A percentile compares a stretch with the other conserved stretches of the same genome.
Conservation (phyloP, 257 asterid genomes). For the Dorcoceras hygrometricum region DNA sequence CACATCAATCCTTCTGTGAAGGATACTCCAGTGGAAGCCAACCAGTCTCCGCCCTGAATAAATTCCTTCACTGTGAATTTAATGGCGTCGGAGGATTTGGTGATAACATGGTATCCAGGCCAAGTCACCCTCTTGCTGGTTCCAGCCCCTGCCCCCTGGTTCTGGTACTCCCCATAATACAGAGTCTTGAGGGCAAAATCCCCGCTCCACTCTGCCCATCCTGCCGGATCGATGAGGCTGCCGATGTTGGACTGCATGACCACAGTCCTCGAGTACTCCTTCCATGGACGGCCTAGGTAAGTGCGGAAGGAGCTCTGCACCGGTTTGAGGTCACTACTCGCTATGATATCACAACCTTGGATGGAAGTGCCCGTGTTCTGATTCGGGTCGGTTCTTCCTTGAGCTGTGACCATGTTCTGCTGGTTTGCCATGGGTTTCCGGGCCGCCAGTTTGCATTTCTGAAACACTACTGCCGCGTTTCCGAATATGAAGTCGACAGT, state of each 20-base stretch:
- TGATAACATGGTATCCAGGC: constrained; percentile 46
- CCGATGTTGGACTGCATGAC: constrained; percentile 45
- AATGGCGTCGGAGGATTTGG: constrained; percentile 31
- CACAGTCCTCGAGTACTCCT: constrained; percentile 49
- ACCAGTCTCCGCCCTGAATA: constrained; percentile 51
- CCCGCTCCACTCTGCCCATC: constrained; percentile 53
- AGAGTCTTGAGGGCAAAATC: constrained; percentile 42
- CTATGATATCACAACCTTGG: constrained; percentile 37
- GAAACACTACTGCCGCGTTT: constrained; percentile 52
- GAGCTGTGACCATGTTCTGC: constrained; percentile 62
- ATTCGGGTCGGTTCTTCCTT: constrained; percentile 52
- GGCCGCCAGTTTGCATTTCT: constrained; percentile 37
- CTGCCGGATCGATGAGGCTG: constrained; percentile 42
- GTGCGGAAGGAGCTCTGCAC: constrained; percentile 33
- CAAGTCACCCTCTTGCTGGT: constrained; percentile 43
- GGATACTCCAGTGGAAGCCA: constrained; percentile 42
- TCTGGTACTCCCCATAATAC: constrained; percentile 53
- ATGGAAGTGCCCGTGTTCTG: constrained; percentile 57
- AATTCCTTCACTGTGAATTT: constrained; percentile 46
- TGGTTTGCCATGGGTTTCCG: constrained; percentile 39
- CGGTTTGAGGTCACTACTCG: constrained; percentile 38
- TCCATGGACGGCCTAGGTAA: constrained; percentile 61
- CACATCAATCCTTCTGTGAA: constrained; percentile 38
- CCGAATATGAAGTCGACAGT: constrained; percentile 64
- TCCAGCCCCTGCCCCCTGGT: constrained; percentile 54